Percentiles rank a stretch among this genome's conserved stretches.
phyloP scores from a whole-genome alignment of 345 rosid genomes.

The Lepidium aucheri region DNA sequence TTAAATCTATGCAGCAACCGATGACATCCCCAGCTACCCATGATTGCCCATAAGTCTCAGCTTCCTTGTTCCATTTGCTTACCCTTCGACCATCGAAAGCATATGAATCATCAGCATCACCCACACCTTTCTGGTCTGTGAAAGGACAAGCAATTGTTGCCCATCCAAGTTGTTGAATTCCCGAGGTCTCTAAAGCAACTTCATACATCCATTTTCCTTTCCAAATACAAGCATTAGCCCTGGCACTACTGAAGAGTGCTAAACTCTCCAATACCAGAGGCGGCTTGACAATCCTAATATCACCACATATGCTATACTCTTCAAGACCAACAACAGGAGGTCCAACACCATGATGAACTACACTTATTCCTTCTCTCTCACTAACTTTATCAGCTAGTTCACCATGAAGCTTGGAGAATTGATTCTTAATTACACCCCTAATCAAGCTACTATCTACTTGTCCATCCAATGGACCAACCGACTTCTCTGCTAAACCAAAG shows the following conservation, averaged over 20 bases:
- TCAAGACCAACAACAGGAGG: constrained; percentile 53
- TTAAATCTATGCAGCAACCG: constrained; percentile 87
- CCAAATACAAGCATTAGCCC: constrained; percentile 89
- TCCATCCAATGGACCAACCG: constrained; percentile 40
- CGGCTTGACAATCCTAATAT: constrained; percentile 50
- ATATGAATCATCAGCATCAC: constrained; percentile 97
- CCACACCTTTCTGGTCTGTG: constrained; percentile 90
- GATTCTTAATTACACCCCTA: constrained; percentile 43
- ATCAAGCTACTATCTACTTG: constrained; percentile 42
- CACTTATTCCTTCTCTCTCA: constrained; percentile 50
- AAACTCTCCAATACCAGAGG: constrained; percentile 84
- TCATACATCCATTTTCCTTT: constrained; percentile 99
- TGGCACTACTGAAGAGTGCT: constrained; percentile 75
- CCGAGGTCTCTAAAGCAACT: constrained; percentile 85
- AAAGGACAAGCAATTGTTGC: constrained; percentile 85
- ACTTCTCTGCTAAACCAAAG: constrained; percentile 57
- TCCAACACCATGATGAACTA: constrained; percentile 42
- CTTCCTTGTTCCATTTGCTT: constrained; percentile 80
- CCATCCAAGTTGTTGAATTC: constrained; percentile 95
- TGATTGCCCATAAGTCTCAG: constrained; percentile 71
- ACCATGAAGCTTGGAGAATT: constrained; percentile 30
- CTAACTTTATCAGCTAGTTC: constrained; percentile 16
- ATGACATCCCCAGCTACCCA: constrained; percentile 94
- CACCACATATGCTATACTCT: constrained; percentile 71
- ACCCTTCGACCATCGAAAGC: constrained; percentile 96